phyloP scores from a whole-genome alignment of 139 green algal genomes.

The Chlorella sorokiniana region DNA sequence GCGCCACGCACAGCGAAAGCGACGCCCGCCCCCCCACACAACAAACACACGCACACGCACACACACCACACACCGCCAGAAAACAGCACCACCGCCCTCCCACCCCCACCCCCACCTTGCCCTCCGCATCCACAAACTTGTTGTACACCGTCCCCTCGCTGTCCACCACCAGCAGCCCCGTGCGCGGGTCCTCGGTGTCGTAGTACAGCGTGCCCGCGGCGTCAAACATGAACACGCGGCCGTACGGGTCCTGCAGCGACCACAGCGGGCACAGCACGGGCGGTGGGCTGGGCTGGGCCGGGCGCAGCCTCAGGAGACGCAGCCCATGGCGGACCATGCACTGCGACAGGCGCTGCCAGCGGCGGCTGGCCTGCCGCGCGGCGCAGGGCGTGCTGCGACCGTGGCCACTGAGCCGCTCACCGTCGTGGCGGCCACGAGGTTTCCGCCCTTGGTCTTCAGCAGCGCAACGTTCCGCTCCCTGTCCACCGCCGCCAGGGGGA shows the following conservation, averaged over 20 bases:
- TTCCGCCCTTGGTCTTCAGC: conserved; percentile 52
- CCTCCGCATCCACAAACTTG: conserved; percentile 42
- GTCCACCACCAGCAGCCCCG: conserved; percentile 55
- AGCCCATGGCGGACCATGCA: background rate
- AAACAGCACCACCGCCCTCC: background rate
- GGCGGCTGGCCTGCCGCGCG: background rate
- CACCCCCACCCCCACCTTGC: background rate
- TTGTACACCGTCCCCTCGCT: conserved; percentile 40
- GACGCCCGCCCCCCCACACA: too few species aligned
- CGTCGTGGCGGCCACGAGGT: conserved; percentile 42
- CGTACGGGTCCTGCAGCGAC: conserved; percentile 40
- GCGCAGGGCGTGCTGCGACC: background rate
- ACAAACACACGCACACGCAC: background rate
- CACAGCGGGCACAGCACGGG: too few species aligned
- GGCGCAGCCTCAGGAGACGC: too few species aligned
- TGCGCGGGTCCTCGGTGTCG: conserved; percentile 45
- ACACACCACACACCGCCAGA: background rate
- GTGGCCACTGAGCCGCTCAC: background rate
- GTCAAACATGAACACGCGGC: conserved; percentile 55
- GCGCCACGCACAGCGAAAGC: too few species aligned
- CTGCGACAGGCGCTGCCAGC: background rate
- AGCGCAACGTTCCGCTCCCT: conserved; percentile 28
- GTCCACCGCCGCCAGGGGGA: conserved; percentile 23
- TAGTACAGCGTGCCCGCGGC: conserved; percentile 62
- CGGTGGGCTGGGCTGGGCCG: background rate